phyloP scores from a whole-genome alignment of 331 rosid species.

The Malus hybrid region DNA sequence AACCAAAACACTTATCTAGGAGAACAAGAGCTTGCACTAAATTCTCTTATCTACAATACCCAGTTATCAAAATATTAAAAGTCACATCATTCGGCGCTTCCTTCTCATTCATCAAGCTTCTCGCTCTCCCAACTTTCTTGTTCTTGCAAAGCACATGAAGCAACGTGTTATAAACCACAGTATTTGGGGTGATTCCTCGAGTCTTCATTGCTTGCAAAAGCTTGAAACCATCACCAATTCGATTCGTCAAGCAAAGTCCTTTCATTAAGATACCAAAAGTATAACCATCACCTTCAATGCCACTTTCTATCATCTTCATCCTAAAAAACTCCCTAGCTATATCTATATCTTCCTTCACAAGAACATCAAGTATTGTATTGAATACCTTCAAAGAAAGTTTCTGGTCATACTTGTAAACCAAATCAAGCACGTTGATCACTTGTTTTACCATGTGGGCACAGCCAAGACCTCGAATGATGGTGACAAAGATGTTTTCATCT shows the following conservation, averaged over 20 bases:
- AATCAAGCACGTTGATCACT: slow-evolving; percentile 42
- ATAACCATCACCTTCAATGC: slow-evolving; percentile 53
- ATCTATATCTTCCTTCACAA: slow-evolving; percentile 68
- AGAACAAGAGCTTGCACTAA: slow-evolving; percentile 63
- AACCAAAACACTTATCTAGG: slow-evolving; percentile 53
- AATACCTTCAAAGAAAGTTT: slow-evolving; percentile 52
- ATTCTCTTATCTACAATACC: slow-evolving; percentile 54
- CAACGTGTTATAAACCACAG: slow-evolving; percentile 63
- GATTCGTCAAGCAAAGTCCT: slow-evolving; percentile 59
- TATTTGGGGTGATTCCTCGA: slow-evolving; percentile 40
- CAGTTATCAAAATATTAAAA: slow-evolving; percentile 53
- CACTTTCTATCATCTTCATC: slow-evolving; percentile 58
- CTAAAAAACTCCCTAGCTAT: slow-evolving; percentile 72
- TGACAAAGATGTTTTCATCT: slow-evolving; percentile 39
- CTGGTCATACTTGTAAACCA: slow-evolving; percentile 37
- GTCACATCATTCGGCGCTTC: slow-evolving; percentile 52
- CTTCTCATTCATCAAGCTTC: slow-evolving; percentile 77
- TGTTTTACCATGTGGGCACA: slow-evolving; percentile 41
- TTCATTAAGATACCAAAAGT: slow-evolving; percentile 78
- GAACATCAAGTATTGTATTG: slow-evolving; percentile 62
- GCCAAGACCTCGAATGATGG: slow-evolving; percentile 48
- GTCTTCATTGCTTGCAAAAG: slow-evolving; percentile 61
- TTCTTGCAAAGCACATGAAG: slow-evolving; percentile 69
- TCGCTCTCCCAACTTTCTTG: slow-evolving; percentile 67
- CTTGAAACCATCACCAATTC: slow-evolving; percentile 70